Evolutionary conservation across 768 basidiomycete species (phyloP).

Genomic region (Inosperma sp.): DNA sequence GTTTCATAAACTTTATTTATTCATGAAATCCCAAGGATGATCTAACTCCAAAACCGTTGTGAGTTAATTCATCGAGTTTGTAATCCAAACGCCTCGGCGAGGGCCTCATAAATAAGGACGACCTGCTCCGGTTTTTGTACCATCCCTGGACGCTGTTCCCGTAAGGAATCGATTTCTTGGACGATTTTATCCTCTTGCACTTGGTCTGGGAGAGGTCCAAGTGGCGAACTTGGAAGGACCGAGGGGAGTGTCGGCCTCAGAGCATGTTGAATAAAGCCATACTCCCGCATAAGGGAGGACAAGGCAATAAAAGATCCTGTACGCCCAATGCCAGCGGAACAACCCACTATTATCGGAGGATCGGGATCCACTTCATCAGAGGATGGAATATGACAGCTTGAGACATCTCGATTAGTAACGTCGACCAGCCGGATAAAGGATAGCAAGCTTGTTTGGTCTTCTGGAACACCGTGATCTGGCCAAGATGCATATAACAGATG

Average conservation of each 20-base stretch:
- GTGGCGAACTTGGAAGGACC: slow-evolving; percentile 43
- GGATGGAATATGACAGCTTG: slow-evolving; percentile 19
- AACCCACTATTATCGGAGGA: slow-evolving; percentile 78
- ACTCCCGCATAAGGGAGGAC: slow-evolving; percentile 67
- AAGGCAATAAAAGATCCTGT: slow-evolving; percentile 84
- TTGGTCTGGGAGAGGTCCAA: slow-evolving; percentile 52
- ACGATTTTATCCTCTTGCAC: slow-evolving; percentile 54
- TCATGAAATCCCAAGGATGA: too few relatives aligned
- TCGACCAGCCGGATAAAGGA: slow-evolving; percentile 56
- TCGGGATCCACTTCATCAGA: slow-evolving; percentile 41
- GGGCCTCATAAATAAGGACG: slow-evolving; percentile 57
- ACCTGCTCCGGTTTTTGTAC: slow-evolving; percentile 70
- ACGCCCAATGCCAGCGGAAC: slow-evolving; percentile 84
- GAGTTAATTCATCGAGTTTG: neutral
- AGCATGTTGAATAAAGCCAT: slow-evolving; percentile 43
- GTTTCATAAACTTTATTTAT: too few relatives aligned
- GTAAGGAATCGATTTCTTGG: slow-evolving; percentile 69
- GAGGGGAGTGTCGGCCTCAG: slow-evolving; percentile 27
- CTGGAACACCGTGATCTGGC: slow-evolving; percentile 86
- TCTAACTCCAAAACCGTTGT: too few relatives aligned
- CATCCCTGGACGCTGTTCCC: slow-evolving; percentile 82
- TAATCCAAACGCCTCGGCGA: slow-evolving; percentile 29
- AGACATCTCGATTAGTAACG: slow-evolving; percentile 32
- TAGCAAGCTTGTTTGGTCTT: slow-evolving; percentile 57
- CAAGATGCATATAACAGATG: slow-evolving; percentile 73